phyloP scores from a whole-genome alignment of 2,329 filamentous ascomycete species.

The Exophiala sp. region DNA sequence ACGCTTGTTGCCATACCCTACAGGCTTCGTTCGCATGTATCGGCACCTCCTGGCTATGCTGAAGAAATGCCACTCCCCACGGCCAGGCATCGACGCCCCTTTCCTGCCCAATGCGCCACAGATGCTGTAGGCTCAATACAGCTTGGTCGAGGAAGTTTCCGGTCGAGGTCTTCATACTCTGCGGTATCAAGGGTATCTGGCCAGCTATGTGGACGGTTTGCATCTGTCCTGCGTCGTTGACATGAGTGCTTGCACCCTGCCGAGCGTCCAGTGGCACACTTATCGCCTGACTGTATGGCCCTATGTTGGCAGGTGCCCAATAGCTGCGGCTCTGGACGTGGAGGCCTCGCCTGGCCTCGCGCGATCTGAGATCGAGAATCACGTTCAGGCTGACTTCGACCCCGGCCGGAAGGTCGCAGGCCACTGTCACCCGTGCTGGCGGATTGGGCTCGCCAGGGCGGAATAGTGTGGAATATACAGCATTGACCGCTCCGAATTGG shows the following conservation, averaged over 20 bases:
- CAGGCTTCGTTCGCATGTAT: conserved; percentile 36
- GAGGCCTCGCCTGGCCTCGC: conserved; percentile 47
- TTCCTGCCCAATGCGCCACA: conserved; percentile 72
- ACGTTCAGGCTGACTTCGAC: conserved; percentile 57
- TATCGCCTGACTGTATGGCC: conserved; percentile 89
- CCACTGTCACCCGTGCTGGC: conserved; percentile 77
- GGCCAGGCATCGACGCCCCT: conserved; percentile 70
- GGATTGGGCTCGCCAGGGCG: conserved; percentile 61
- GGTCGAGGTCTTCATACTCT: conserved; percentile 58
- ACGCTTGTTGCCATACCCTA: conserved; percentile 43
- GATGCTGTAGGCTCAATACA: conserved; percentile 74
- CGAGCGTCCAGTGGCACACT: conserved; percentile 41
- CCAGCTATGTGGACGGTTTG: conserved; percentile 66
- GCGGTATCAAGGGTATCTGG: conserved; percentile 81
- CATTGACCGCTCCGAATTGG: conserved; percentile 70
- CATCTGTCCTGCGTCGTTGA: conserved; percentile 16
- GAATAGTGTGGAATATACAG: conserved; percentile 70
- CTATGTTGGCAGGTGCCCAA: conserved; percentile 97
- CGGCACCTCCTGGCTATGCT: conserved; percentile 32
- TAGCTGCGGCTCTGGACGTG: conserved; percentile 93
- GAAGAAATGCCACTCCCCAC: conserved; percentile 68
- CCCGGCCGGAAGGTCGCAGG: conserved; percentile 55
- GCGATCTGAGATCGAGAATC: conserved; percentile 38
- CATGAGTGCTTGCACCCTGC: conserved; percentile 28
- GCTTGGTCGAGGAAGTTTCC: conserved; percentile 53